phyloP scores from a whole-genome alignment of 2,329 filamentous ascomycete species.

The Phaeosphaeriaceae sp. region DNA sequence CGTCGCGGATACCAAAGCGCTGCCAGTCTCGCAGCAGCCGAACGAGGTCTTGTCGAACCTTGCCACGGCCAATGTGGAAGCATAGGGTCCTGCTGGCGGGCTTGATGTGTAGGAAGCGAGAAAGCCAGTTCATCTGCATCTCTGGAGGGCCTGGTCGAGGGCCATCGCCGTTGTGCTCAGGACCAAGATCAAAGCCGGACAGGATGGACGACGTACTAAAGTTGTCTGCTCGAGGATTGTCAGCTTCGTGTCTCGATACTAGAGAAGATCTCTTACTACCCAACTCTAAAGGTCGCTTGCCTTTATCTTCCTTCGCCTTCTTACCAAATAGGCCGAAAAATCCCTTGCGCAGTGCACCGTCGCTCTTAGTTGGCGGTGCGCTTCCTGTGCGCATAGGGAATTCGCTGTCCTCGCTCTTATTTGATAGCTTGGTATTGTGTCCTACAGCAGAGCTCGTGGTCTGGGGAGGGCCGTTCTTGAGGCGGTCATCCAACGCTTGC shows the following conservation, averaged over 20 bases:
- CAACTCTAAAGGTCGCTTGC: constrained; percentile 38
- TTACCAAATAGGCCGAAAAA: constrained; percentile 63
- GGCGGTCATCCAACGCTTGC: constrained; percentile 46
- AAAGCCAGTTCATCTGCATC: constrained; percentile 78
- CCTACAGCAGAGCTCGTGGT: constrained; percentile 10
- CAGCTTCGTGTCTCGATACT: constrained; percentile 6
- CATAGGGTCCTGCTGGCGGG: constrained; percentile 79
- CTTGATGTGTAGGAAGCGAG: constrained; percentile 87
- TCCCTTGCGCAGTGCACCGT: constrained; percentile 48
- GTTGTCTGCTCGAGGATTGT: constrained; percentile 26
- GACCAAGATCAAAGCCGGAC: constrained; percentile 45
- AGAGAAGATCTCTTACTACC: constrained; percentile 44
- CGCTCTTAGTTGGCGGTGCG: constrained; percentile 44
- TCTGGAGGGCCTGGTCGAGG: constrained; percentile 38
- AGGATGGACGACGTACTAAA: constrained; percentile 39
- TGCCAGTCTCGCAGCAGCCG: constrained; percentile 80
- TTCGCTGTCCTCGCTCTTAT: constrained; percentile 48
- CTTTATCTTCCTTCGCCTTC: constrained; percentile 53
- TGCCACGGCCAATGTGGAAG: constrained; percentile 73
- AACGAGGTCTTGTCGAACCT: constrained; percentile 78
- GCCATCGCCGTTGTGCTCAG: constrained; percentile 52
- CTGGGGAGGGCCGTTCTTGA: constrained; percentile 26
- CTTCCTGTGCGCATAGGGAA: constrained; percentile 51
- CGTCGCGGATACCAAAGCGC: constrained; percentile 78
- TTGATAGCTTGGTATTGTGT: constrained; percentile 29